Percentiles rank a stretch among this genome's conserved stretches.
Conservation (phyloP, 331 rosid genomes). For the Dryas integrifolia region DNA sequence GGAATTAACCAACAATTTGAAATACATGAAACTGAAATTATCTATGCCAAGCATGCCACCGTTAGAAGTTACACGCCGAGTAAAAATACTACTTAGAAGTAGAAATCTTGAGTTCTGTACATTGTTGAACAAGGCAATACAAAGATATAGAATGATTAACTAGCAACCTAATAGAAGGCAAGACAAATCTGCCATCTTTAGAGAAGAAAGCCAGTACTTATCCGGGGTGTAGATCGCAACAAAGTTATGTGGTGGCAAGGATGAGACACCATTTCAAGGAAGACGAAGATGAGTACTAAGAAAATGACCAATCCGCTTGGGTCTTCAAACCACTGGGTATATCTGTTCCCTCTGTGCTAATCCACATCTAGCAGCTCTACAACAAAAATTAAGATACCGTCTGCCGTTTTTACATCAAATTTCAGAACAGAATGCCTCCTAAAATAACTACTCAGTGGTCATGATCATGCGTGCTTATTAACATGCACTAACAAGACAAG, state of each 20-base stretch:
- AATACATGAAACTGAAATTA: neutral
- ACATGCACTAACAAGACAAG: slow-evolving; percentile 21
- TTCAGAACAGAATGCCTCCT: slow-evolving; percentile 26
- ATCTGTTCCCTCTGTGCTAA: slow-evolving; percentile 5
- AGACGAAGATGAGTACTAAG: slow-evolving; percentile 5
- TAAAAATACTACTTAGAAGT: neutral
- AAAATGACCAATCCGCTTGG: slow-evolving; percentile 24
- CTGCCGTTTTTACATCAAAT: slow-evolving; percentile 21
- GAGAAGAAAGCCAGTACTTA: slow-evolving; percentile 6
- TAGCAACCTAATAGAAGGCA: slow-evolving; percentile 17
- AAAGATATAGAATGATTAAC: slow-evolving; percentile 21
- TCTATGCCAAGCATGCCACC: slow-evolving; percentile 5
- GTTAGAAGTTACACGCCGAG: neutral
- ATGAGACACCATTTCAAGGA: slow-evolving; percentile 3
- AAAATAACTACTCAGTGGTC: slow-evolving; percentile 1
- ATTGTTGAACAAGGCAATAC: slow-evolving; percentile 35
- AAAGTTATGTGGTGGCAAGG: slow-evolving; percentile 14
- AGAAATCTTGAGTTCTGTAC: slow-evolving; percentile 38
- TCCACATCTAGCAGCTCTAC: slow-evolving; percentile 11
- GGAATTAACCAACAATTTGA: slow-evolving; percentile 6
- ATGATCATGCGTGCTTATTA: slow-evolving; percentile 11
- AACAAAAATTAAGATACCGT: slow-evolving; percentile 6
- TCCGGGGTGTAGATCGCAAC: neutral
- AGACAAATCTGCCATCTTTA: slow-evolving; percentile 3
- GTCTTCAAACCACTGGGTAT: neutral